Evolutionary conservation across 768 basidiomycete genomes (phyloP), one percentile per base, ranked within the genome.

Genomic region (Lepiota venenata): DNA sequence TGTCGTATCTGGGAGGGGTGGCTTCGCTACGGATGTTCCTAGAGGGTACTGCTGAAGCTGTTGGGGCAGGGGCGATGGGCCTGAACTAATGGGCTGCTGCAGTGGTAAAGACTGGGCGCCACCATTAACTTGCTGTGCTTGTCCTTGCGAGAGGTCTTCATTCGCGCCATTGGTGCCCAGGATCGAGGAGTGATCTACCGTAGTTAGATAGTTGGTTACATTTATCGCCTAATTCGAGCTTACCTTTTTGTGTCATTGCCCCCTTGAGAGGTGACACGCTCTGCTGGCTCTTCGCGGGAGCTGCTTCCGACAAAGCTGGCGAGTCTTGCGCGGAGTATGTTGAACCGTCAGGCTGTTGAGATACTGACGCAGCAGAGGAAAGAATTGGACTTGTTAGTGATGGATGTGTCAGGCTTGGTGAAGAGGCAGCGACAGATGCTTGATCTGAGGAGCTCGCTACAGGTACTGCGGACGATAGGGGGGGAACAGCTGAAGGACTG

Each of bases 391-490:
- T 93, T 53, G 88, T 87, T 46, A 87, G 75, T 4, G 91, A 91
- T 37, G 82, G 85, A 69, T 92, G 89, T n/a, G 91, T 92, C 51
- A 92, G 71, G 65, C 90, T 93, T 25, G 91, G 90, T 8, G 91
- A 91, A 0, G 88, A 83, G 11, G 83, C 70, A 29, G 73, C 65
- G 29, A 74, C 72, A 29, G 78, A 72, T 44, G 72, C 67, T 12
- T 77, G 75, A 50, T 75, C 75, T 40, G 72, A 64, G 36, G 71
- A 57, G 43, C 68, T 52, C 37, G 73, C 39, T 45, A 44, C 42
- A 59, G 66, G 38, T 44, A 72, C 44, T 20, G 67, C 52, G 37
- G 71, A 61, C 29, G 75, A 43, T 38, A 71, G 60, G 18, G 80
- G 69, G 61, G 76, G 70, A 58, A 78, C 66, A 9, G 76, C 65